Evolutionary conservation across 768 basidiomycete species (phyloP).

Genomic region (Leccinum fibrillosum): DNA sequence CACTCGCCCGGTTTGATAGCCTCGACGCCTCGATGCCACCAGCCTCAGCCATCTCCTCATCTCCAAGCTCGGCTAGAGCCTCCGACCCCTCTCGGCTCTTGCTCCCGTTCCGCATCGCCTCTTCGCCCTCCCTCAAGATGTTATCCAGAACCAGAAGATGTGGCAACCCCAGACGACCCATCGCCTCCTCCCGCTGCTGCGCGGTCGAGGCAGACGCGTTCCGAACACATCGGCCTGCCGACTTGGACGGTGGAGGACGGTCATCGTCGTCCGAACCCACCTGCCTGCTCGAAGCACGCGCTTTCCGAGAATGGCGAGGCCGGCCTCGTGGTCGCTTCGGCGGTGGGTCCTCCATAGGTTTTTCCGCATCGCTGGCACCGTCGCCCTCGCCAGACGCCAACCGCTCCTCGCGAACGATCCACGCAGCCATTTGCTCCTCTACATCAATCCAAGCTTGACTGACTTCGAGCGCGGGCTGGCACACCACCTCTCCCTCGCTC

Average conservation of each 20-base stretch:
- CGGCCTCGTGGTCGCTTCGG: constrained; percentile 15
- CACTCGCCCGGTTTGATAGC: not conserved
- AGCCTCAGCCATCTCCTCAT: not conserved
- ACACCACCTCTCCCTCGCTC: not conserved
- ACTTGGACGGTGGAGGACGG: not conserved
- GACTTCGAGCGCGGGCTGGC: constrained; percentile 34
- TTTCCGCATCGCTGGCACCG: not conserved
- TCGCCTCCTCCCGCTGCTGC: constrained; percentile 23
- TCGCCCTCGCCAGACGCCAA: not conserved
- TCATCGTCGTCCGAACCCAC: not conserved
- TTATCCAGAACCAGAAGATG: constrained; percentile 36
- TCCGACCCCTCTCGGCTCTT: constrained; percentile 10
- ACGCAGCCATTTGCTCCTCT: constrained; percentile 33
- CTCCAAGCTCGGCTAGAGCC: not conserved
- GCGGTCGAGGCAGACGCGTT: not conserved
- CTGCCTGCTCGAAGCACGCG: not conserved
- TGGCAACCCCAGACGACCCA: constrained; percentile 26
- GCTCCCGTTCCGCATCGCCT: constrained; percentile 10
- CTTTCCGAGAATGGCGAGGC: not conserved
- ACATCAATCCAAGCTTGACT: constrained; percentile 34
- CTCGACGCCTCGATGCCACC: not conserved
- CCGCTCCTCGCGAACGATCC: constrained; percentile 16
- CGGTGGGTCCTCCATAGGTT: not conserved
- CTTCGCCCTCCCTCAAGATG: constrained; percentile 32
- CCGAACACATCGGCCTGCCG: not conserved